Evolutionary conservation across 352 stramenopile species (phyloP), one percentile per base, ranked within the genome.

Genomic region (Globisporangium camurandrum): DNA sequence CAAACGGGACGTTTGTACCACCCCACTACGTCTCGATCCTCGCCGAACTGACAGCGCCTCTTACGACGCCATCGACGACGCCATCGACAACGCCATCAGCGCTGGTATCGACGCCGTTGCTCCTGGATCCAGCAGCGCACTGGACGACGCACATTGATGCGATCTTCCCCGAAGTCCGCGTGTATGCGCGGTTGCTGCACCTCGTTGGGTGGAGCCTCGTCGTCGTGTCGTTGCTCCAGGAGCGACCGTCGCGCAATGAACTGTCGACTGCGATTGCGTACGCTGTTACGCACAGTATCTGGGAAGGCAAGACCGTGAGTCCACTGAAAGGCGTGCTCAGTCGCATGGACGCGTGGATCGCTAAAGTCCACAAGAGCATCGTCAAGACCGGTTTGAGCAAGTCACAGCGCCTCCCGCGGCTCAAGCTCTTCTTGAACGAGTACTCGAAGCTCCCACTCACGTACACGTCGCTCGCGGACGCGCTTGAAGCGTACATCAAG

Each of bases 361-460:
- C 71, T 14, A 81, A 80, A 19, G 66, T 78, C 0, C 78, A 93
- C 54, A 93, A 93, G 61, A 83, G 61, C 22, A 62, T 95, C 49
- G 64, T 64, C 1, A 95, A 91, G 56, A 54, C 68, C 34, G 49
- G 62, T 7, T 20, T 50, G 5, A 86, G 50, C 46, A 80, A 76
- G 49, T 54, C 71, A 17, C 82, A 91, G 39, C 79, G 78, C 11
- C 34, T 83, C 19, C 56, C 73, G 2, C 68, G 77, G 3, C 51
- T 93, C 39, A 89, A 91, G 45, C 48, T 70, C 24, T 57, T 93
- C 14, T 61, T 93, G 61, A 95, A 93, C 54, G 84, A 95, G 50
- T 95, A 95, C 62, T 86, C 81, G 27, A 95, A 95, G 59, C 70
- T 95, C 14, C 84, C 84, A 16, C 51, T 95, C 20, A 91, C 84